Percentiles rank a stretch among this genome's conserved stretches.
Evolutionary conservation across 371 early-diverging fungal species (phyloP).

Genomic region (Mucor ambiguus): DNA sequence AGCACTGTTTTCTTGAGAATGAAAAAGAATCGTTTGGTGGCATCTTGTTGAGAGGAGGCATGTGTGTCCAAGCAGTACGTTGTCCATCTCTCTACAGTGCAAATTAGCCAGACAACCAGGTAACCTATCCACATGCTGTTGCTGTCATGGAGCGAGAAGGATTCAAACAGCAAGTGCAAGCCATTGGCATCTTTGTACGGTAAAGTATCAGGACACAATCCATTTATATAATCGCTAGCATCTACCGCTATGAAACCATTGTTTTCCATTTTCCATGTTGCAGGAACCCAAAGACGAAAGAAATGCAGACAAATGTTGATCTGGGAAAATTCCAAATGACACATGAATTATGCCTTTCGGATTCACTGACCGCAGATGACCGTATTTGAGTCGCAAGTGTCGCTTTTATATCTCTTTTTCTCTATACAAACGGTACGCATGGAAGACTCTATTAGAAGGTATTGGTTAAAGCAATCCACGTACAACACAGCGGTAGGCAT

Average conservation of each 20-base stretch:
- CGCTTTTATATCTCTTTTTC: not conserved
- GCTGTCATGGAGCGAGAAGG: slow-evolving; percentile 22
- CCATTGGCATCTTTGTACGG: slow-evolving; percentile 33
- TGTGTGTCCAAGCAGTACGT: slow-evolving; percentile 24
- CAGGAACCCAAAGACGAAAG: not conserved
- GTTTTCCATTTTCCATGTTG: slow-evolving; percentile 13
- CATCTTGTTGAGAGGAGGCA: not conserved
- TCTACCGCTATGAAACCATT: slow-evolving; percentile 38
- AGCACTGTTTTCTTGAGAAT: slow-evolving; percentile 20
- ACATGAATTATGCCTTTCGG: not conserved
- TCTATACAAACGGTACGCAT: not conserved
- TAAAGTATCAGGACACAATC: not conserved
- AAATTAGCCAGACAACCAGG: slow-evolving; percentile 29
- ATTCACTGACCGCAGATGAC: not conserved
- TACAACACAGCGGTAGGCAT: slow-evolving; percentile 25
- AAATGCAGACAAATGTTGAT: not conserved
- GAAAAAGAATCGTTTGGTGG: not conserved
- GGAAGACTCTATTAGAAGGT: slow-evolving; percentile 1
- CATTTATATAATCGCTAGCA: not conserved
- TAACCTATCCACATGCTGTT: slow-evolving; percentile 24
- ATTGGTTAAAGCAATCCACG: slow-evolving; percentile 19
- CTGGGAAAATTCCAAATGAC: not conserved
- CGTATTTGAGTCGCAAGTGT: not conserved
- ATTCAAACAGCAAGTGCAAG: slow-evolving; percentile 39
- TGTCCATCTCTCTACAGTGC: slow-evolving; percentile 34